phyloP scores from a whole-genome alignment of 1,139 yeast species.

The Spencermartinsiella ligniputridi region DNA sequence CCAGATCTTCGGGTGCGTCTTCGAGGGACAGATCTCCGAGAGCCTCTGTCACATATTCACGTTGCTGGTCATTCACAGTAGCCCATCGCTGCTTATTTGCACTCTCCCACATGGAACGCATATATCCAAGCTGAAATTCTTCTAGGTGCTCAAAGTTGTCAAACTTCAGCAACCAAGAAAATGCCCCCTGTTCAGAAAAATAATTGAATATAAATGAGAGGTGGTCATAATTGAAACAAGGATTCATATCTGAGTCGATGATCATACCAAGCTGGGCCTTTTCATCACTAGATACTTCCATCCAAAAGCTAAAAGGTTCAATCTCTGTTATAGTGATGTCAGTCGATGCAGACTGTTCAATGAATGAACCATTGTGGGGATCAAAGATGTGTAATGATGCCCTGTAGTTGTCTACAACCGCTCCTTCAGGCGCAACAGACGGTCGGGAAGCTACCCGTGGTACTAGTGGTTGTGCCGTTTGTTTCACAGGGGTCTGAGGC shows the following conservation, averaged over 20 bases:
- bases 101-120: constrained; percentile 59
- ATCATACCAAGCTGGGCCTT: constrained; percentile 34
- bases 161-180: constrained; percentile 65
- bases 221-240: constrained; percentile 58
- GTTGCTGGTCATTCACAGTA: constrained; percentile 40
- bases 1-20: constrained; percentile 34
- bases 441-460: constrained; percentile 1
- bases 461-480: background rate
- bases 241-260: constrained; percentile 52
- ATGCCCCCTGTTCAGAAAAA: constrained; percentile 35
- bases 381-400: constrained; percentile 58
- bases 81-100: constrained; percentile 51
- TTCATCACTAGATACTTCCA: constrained; percentile 39
- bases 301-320: constrained; percentile 50
- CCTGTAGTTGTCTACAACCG: constrained; percentile 14
- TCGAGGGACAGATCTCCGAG: constrained; percentile 38
- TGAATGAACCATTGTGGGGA: constrained; percentile 47
- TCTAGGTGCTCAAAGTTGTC: constrained; percentile 38
- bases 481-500: background rate
- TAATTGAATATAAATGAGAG: constrained; percentile 65
- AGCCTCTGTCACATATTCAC: constrained; percentile 48
- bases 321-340: constrained; percentile 42
- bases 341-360: constrained; percentile 38
- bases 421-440: constrained; percentile 3
- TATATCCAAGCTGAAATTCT: constrained; percentile 49